Evolutionary conservation across 441 rosid species (phyloP), one percentile per base, ranked within the genome.

Genomic region (Pelargonium citronellum): DNA sequence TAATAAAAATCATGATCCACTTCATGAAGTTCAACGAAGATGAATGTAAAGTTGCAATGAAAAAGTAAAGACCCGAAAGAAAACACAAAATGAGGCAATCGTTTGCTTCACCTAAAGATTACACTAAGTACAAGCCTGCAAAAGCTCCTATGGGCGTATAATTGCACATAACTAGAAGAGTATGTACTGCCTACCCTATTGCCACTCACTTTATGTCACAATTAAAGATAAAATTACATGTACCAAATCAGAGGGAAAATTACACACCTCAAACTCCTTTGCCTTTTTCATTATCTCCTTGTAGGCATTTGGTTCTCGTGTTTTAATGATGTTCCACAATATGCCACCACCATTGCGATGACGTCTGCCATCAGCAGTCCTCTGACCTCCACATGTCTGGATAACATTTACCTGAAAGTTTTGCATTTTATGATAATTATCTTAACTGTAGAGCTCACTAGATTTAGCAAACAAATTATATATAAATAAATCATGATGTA

Each of bases 321-420:
- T 78, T 90, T 89, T 91, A 73, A 94, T 82, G 74, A 89, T 85
- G 76, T 81, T 89, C 99, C 97, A 91, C 64, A 94, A 73, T 66
- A 94, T 78, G 30, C 99, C 99, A 69, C 96, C 97, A 74, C 97
- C 84, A 27, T 87, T 90, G 37, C 95, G 88, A 43, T 46, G 71
- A 10, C 94, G 93, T 75, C 78, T 81, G 46, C 97, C 91, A 75
- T 94, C 97, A 73, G 89, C 92, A 63, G 99, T 94, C 85, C 76
- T 86, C 87, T 94, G 96, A 69, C 99, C 97, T 58, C 99, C 99
- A 79, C 96, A 90, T 62, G 83, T 78, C 85, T 86, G 95, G 69
- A 91, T 72, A 27, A 86, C 97, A 76, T 82, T 87, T 73, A 90
- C 96, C 99, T 94, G 86, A 72, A 78, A 81, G 63, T 27, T 67